A percentile compares a stretch with the other conserved stretches of the same genome.
phyloP scores from a whole-genome alignment of 331 rosid genomes.

The Dryas integrifolia region DNA sequence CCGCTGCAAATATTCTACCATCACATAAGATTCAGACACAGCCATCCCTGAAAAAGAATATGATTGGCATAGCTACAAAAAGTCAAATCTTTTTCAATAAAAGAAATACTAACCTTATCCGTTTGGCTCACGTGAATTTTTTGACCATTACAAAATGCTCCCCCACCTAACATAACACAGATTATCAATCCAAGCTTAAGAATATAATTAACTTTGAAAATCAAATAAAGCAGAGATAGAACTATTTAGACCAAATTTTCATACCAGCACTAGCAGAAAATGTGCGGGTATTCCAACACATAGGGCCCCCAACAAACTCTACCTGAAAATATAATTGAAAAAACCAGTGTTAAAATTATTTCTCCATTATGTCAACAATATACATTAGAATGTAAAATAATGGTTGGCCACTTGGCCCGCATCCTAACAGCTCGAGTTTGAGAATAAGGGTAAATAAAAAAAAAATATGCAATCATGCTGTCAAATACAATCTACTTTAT shows the following conservation, averaged over 20 bases:
- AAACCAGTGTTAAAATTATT: neutral
- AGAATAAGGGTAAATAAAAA: neutral
- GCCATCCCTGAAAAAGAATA: neutral
- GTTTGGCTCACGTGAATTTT: conserved; percentile 73
- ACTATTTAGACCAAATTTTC: conserved; percentile 22
- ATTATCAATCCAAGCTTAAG: conserved; percentile 20
- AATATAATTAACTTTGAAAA: conserved; percentile 11
- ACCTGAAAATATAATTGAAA: conserved; percentile 48
- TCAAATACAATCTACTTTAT: conserved; percentile 8
- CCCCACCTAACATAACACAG: conserved; percentile 63
- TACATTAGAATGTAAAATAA: neutral
- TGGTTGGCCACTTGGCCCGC: neutral
- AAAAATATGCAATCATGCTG: neutral
- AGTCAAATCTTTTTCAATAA: neutral
- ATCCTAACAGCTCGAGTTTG: neutral
- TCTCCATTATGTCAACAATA: neutral
- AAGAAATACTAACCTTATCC: conserved; percentile 47
- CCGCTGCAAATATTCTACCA: neutral
- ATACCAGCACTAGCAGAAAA: conserved; percentile 89
- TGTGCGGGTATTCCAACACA: conserved; percentile 92
- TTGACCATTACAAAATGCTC: conserved; percentile 89
- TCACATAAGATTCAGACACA: neutral
- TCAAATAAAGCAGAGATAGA: conserved; percentile 18
- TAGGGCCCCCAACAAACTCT: conserved; percentile 95
- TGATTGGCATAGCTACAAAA: neutral